Conservation (phyloP, 768 basidiomycete species). For the Trametes gibbosa region DNA sequence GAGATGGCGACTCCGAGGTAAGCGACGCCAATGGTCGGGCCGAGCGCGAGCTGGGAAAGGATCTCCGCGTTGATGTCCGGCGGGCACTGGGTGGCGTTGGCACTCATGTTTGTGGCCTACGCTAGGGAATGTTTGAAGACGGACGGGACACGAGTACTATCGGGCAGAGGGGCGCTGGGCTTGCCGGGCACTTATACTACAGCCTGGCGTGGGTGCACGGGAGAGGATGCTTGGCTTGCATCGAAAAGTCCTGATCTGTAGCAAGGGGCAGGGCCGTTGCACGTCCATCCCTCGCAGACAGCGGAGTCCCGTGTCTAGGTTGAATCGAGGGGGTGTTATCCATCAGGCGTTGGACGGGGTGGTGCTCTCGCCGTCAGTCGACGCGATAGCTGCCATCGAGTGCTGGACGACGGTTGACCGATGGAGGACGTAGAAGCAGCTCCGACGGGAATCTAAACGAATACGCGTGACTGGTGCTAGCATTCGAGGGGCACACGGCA, state of each 20-base stretch:
- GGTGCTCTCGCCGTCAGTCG: too few species aligned
- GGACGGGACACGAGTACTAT: background rate
- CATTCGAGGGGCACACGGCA: background rate
- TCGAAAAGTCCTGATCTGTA: too few species aligned
- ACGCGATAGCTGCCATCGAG: too few species aligned
- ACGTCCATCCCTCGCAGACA: too few species aligned
- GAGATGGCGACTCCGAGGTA: conserved; percentile 1
- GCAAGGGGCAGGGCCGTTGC: too few species aligned
- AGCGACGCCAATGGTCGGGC: background rate
- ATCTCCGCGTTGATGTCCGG: background rate
- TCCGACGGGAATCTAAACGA: background rate
- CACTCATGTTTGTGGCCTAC: background rate
- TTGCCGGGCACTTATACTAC: background rate
- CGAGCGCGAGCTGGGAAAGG: background rate
- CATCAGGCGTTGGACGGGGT: too few species aligned
- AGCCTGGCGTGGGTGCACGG: background rate
- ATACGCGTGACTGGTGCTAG: background rate
- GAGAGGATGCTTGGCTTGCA: background rate
- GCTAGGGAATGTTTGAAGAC: background rate
- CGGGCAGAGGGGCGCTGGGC: background rate
- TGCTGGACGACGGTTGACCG: too few species aligned
- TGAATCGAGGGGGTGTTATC: too few species aligned
- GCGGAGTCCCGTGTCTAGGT: too few species aligned
- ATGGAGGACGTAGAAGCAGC: too few species aligned
- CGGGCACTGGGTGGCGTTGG: background rate